A percentile compares a stretch with the other conserved stretches of the same genome.
Evolutionary conservation across 495 filamentous ascomycete genomes (phyloP).

Genomic region (Hyaloscypha finlandica): DNA sequence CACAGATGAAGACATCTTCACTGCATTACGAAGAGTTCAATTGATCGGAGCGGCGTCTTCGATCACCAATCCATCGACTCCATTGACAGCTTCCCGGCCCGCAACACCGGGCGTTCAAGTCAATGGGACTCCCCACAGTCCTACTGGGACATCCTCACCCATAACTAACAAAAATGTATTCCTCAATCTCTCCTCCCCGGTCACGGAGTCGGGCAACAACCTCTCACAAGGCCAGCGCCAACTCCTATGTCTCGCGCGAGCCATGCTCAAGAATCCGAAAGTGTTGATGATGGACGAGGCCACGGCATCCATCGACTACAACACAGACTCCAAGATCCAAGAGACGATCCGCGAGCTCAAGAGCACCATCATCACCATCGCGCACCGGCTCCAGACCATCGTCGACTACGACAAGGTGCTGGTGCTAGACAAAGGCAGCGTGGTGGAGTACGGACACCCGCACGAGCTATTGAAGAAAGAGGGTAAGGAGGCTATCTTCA

Average conservation of each 20-base stretch:
- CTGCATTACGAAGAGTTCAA: constrained; percentile 85
- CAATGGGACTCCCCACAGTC: constrained; percentile 26
- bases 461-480: constrained; percentile 57
- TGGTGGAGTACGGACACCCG: constrained; percentile 89
- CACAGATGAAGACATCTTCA: constrained; percentile 90
- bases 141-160: constrained; percentile 39
- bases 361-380: constrained; percentile 95
- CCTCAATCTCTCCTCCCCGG: constrained; percentile 77
- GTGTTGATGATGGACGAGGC: constrained; percentile 99
- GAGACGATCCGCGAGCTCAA: constrained; percentile 88
- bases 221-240: constrained; percentile 97
- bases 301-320: constrained; percentile 97
- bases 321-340: constrained; percentile 94
- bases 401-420: constrained; percentile 99
- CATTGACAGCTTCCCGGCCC: constrained; percentile 33
- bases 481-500: constrained; percentile 66
- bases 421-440: constrained; percentile 84
- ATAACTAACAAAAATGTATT: constrained; percentile 89
- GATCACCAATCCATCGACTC: constrained; percentile 28
- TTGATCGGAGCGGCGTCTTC: constrained; percentile 61
- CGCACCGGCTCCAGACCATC: constrained; percentile 95
- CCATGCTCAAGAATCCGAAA: constrained; percentile 85
- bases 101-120: constrained; percentile 6
- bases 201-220: constrained; percentile 92
- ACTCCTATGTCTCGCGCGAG: constrained; percentile 91